A percentile compares a stretch with the other conserved stretches of the same genome.
Conservation (phyloP, 2,329 filamentous ascomycete species). For the Lachnellula arida region DNA sequence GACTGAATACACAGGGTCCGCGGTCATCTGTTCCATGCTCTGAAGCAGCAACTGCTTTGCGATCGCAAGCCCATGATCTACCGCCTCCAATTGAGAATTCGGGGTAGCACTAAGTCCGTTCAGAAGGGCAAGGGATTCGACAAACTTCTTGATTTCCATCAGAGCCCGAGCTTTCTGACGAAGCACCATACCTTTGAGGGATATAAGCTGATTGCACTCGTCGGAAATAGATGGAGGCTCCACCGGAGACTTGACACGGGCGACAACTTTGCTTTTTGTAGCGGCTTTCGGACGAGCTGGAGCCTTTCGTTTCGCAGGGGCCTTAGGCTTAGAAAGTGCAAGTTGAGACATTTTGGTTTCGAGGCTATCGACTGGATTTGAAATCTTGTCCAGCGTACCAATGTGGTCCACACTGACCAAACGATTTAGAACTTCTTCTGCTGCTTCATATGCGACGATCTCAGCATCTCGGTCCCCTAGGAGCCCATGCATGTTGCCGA, state of each 20-base stretch:
- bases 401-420: constrained; percentile 38
- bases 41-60: constrained; percentile 65
- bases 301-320: constrained; percentile 32
- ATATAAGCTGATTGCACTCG: constrained; percentile 34
- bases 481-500: constrained; percentile 50
- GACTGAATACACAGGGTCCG: constrained; percentile 81
- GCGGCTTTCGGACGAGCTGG: constrained; percentile 26
- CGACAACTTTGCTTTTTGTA: constrained; percentile 27
- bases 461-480: constrained; percentile 44
- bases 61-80: constrained; percentile 53
- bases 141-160: constrained; percentile 46
- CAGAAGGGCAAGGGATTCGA: constrained; percentile 52
- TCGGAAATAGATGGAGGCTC: constrained; percentile 20
- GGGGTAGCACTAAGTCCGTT: constrained; percentile 44
- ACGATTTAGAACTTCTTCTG: constrained; percentile 40
- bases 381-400: constrained; percentile 19
- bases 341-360: constrained; percentile 23
- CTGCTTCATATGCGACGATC: constrained; percentile 42
- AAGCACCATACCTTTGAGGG: constrained; percentile 44
- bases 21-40: constrained; percentile 67
- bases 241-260: constrained; percentile 23
- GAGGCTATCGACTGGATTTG: constrained; percentile 14
- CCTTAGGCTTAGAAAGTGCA: constrained; percentile 32
- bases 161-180: constrained; percentile 46
- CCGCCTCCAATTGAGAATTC: constrained; percentile 38